A percentile compares a stretch with the other conserved stretches of the same genome.
phyloP scores from a whole-genome alignment of 257 asterid genomes.

The Buddleja alternifolia region DNA sequence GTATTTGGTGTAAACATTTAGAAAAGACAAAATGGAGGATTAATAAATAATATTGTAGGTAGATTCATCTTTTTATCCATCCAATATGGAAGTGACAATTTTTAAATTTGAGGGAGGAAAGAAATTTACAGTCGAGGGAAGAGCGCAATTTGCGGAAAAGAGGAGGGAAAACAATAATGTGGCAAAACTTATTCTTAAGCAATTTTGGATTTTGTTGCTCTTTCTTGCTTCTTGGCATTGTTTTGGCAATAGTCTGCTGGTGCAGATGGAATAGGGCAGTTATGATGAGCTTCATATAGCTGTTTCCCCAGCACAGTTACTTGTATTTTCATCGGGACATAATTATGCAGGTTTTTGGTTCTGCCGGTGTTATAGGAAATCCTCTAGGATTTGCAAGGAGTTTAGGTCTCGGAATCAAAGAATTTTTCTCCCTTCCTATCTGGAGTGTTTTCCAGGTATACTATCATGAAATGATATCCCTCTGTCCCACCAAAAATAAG shows the following conservation, averaged over 20 bases:
- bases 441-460: slow-evolving; percentile 85
- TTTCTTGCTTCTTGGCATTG: slow-evolving; percentile 13
- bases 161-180: no score
- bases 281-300: slow-evolving; percentile 12
- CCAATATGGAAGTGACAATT: no score
- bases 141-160: no score
- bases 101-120: no score
- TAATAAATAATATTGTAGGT: no score
- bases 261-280: neutral
- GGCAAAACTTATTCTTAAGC: no score
- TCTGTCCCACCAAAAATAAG: neutral
- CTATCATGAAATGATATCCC: slow-evolving; percentile 6
- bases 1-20: no score
- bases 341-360: slow-evolving; percentile 80
- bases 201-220: neutral
- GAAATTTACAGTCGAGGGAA: no score
- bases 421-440: slow-evolving; percentile 87
- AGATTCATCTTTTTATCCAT: no score
- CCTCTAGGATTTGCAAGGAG: slow-evolving; percentile 97
- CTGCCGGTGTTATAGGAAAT: slow-evolving; percentile 97
- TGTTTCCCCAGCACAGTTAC: slow-evolving; percentile 1
- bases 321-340: slow-evolving; percentile 25
- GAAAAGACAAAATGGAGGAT: no score
- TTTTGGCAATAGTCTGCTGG: slow-evolving; percentile 14
- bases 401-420: slow-evolving; percentile 91